Evolutionary conservation across 1,284 basidiomycete genomes (phyloP), one percentile per base, ranked within the genome.

Genomic region (Phaffia rhodozyma): DNA sequence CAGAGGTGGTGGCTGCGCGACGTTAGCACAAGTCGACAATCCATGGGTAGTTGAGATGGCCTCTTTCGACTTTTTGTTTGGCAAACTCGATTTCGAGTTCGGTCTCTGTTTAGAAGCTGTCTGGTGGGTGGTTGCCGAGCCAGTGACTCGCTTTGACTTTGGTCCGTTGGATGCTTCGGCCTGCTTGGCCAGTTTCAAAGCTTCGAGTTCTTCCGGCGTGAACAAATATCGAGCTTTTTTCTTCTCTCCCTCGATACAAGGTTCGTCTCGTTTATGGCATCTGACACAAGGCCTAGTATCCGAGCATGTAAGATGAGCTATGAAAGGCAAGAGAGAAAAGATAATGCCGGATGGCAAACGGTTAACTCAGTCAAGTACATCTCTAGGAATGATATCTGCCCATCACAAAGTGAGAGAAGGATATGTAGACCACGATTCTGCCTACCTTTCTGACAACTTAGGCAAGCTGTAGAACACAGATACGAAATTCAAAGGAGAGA

Each of bases 171-270:
- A 43, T 43, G 38, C 6, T 43, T 43, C 38, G 38, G 38, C 38
- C 16, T 43, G 5, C 38, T 43, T 43, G 38, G 38, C 38, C 13
- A 43, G 13, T 43, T 16, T 43, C 38, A 43, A 16, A 43, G 38
- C 38, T 16, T 43, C 38, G 38, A 43, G 38, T 43, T 43, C 38
- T 43, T 43, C 38, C 5, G 38, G 38, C 5, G 38, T 43, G 38
- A 43, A 43, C 38, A 43, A 16, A 43, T 43, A 43, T 5, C 51
- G 51, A 25, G 51, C 29, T 43, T 65, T 65, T 55, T 65, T 65
- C 63, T 65, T 65, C 9, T 32, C 55, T 9, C 63, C 63, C 34
- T 65, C 63, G 21, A 65, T 52, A 38, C 63, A 65, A 21, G 55
- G 54, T 27, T 65, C 63, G 1, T 59, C 63, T 18, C 63, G 58